phyloP scores from a whole-genome alignment of 768 basidiomycete genomes.

The Trametes villosa region DNA sequence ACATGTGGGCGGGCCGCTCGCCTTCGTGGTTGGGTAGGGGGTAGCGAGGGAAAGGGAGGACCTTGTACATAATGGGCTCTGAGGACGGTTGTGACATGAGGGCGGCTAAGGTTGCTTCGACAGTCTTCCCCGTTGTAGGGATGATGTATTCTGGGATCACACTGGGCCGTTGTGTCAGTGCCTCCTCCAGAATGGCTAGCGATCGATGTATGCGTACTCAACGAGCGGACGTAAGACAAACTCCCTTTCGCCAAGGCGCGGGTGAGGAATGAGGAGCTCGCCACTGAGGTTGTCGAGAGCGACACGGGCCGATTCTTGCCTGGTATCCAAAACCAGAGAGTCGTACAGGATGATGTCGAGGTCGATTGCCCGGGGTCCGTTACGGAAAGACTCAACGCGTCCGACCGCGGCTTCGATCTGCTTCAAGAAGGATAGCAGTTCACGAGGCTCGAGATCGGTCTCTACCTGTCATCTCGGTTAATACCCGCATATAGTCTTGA shows the following conservation, averaged over 20 bases:
- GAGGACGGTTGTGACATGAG: conserved; percentile 39
- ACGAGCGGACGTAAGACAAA: conserved; percentile 88
- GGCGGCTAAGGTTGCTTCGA: conserved; percentile 51
- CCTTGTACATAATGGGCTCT: conserved; percentile 62
- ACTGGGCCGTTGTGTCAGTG: conserved; percentile 44
- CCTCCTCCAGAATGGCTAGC: neutral
- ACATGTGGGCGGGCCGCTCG: conserved; percentile 12
- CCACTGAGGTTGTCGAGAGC: conserved; percentile 58
- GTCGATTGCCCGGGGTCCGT: conserved; percentile 91
- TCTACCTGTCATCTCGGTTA: no score
- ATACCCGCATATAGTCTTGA: no score
- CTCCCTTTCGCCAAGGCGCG: conserved; percentile 79
- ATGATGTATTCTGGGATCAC: conserved; percentile 79
- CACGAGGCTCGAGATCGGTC: conserved; percentile 65
- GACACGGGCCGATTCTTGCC: conserved; percentile 43
- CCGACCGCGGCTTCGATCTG: conserved; percentile 75
- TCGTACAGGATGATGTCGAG: conserved; percentile 87
- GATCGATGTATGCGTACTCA: conserved; percentile 67
- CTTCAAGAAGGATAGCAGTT: conserved; percentile 70
- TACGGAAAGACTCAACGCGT: conserved; percentile 73
- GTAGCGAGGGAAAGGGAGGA: conserved; percentile 73
- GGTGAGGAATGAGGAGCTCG: conserved; percentile 86
- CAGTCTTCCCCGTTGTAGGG: conserved; percentile 54
- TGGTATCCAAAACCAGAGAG: conserved; percentile 58
- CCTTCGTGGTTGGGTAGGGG: conserved; percentile 38